Percentiles rank a stretch among this genome's conserved stretches.
Evolutionary conservation across 805 yeast species (phyloP).

Genomic region (Pichia exigua): DNA sequence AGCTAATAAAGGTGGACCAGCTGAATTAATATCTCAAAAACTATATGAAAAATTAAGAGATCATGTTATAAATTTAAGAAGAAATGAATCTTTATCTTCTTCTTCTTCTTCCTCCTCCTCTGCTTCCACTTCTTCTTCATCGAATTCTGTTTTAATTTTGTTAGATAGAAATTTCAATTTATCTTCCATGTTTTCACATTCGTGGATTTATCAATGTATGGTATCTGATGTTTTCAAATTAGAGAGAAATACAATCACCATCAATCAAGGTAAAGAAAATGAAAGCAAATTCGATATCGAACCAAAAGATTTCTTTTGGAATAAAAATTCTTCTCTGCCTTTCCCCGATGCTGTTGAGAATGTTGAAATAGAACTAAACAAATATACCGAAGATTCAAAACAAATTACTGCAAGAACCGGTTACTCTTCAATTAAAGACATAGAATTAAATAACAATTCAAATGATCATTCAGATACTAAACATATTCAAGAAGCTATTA

Average conservation of each 20-base stretch:
- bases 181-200: slow-evolving; percentile 90
- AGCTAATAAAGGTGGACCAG: slow-evolving; percentile 89
- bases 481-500: slow-evolving; percentile 78
- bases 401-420: slow-evolving; percentile 73
- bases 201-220: slow-evolving; percentile 97
- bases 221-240: slow-evolving; percentile 86
- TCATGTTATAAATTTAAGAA: slow-evolving; percentile 64
- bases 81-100: not conserved
- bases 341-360: slow-evolving; percentile 99
- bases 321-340: slow-evolving; percentile 72
- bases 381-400: slow-evolving; percentile 80
- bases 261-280: slow-evolving; percentile 30
- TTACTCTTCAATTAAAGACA: slow-evolving; percentile 65
- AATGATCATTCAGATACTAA: slow-evolving; percentile 43
- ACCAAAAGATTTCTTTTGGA: slow-evolving; percentile 92
- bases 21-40: slow-evolving; percentile 85
- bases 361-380: slow-evolving; percentile 74
- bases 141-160: slow-evolving; percentile 70
- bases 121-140: slow-evolving; percentile 19
- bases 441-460: slow-evolving; percentile 47
- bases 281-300: slow-evolving; percentile 66
- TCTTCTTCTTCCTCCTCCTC: not conserved
- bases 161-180: slow-evolving; percentile 87
- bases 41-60: slow-evolving; percentile 81
- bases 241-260: slow-evolving; percentile 64